Evolutionary conservation across 495 filamentous ascomycete genomes (phyloP).

Genomic region (Venustampulla echinocandica): DNA sequence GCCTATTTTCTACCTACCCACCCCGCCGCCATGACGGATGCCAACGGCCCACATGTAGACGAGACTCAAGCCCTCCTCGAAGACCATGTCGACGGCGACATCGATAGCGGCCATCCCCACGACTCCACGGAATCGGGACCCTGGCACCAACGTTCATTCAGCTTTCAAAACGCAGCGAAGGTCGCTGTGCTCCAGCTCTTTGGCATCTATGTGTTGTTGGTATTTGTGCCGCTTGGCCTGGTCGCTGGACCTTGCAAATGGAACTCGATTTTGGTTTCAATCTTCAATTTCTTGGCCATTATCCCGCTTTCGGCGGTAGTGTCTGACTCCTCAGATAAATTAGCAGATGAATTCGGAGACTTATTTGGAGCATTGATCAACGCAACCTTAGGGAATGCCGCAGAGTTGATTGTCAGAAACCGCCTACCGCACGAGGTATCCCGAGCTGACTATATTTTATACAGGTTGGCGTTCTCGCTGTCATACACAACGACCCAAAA

Average conservation of each 20-base stretch:
- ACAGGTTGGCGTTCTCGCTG: conserved; percentile 24
- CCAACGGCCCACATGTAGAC: too few relatives aligned
- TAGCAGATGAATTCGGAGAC: conserved; percentile 72
- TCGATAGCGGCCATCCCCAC: too few relatives aligned
- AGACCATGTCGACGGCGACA: too few relatives aligned
- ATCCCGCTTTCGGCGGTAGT: conserved; percentile 83
- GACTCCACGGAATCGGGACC: too few relatives aligned
- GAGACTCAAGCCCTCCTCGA: too few relatives aligned
- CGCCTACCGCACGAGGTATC: not conserved
- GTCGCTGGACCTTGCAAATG: conserved; percentile 57
- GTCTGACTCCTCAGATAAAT: conserved; percentile 88
- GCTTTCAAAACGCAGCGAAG: too few relatives aligned
- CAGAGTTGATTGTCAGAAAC: conserved; percentile 77
- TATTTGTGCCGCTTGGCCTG: conserved; percentile 78
- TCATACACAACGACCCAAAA: conserved; percentile 19
- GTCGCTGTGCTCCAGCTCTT: too few relatives aligned
- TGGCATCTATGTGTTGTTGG: conserved; percentile 3
- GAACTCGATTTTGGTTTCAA: conserved; percentile 66
- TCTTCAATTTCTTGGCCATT: conserved; percentile 89
- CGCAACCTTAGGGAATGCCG: conserved; percentile 95
- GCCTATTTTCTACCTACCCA: too few relatives aligned
- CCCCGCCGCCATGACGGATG: too few relatives aligned
- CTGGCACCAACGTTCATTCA: too few relatives aligned
- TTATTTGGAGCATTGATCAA: conserved; percentile 88
- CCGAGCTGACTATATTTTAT: not conserved